Percentiles rank a stretch among this genome's conserved stretches.
Conservation (phyloP, 169 alveolate species). For the Plasmodium malariae region DNA sequence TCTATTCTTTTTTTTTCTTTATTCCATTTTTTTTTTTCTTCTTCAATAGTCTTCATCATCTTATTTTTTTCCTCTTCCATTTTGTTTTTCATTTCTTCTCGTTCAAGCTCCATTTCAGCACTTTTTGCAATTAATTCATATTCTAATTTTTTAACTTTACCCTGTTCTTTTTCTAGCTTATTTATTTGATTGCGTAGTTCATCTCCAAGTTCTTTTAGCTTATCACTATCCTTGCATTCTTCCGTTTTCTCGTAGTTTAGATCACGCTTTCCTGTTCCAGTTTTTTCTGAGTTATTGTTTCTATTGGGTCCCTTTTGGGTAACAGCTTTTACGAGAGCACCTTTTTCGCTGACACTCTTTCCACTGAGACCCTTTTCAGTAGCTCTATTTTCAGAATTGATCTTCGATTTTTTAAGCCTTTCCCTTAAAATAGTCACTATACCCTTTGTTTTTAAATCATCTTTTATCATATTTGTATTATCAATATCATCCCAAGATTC, state of each 20-base stretch:
- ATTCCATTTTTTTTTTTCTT: conserved; percentile 76
- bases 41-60: conserved; percentile 70
- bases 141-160: conserved; percentile 71
- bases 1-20: conserved; percentile 76
- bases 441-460: not conserved
- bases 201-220: conserved; percentile 32
- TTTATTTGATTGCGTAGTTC: conserved; percentile 56
- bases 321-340: too few relatives aligned
- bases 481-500: conserved; percentile 70
- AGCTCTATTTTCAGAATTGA: not conserved
- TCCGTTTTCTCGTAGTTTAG: not conserved
- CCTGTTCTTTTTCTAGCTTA: conserved; percentile 67
- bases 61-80: conserved; percentile 71
- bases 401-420: not conserved
- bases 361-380: not conserved
- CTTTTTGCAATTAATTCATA: conserved; percentile 76
- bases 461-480: conserved; percentile 7
- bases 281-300: too few relatives aligned
- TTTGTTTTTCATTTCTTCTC: conserved; percentile 78
- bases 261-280: too few relatives aligned
- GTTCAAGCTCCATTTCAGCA: conserved; percentile 75
- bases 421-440: not conserved
- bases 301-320: conserved; percentile 6
- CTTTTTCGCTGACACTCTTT: too few relatives aligned
- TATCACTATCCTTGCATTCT: conserved; percentile 5